phyloP scores from a whole-genome alignment of 192 early-diverging fungal species.

The Coemansia sp. region DNA sequence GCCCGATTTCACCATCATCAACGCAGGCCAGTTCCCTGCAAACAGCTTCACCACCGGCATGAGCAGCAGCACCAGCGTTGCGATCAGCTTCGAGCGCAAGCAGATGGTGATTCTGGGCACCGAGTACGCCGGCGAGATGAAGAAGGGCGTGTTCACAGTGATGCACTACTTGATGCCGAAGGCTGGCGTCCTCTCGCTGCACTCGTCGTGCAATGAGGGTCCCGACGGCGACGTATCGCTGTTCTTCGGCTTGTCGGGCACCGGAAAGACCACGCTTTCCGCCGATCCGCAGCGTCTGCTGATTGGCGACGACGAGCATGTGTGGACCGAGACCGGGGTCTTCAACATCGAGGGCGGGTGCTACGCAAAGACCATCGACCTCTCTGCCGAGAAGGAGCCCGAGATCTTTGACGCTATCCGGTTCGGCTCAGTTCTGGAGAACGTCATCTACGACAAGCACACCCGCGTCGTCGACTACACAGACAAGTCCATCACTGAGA shows the following conservation, averaged over 20 bases:
- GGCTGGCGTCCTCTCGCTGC: conserved; percentile 56
- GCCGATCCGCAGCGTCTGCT: conserved; percentile 90
- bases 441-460: conserved; percentile 80
- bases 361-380: conserved; percentile 96
- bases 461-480: conserved; percentile 79
- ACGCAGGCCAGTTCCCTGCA: conserved; percentile 92
- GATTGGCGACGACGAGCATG: conserved; percentile 99
- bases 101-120: conserved; percentile 99
- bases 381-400: conserved; percentile 96
- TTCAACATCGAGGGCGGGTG: conserved; percentile 99
- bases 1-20: conserved; percentile 98
- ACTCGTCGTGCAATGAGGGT: conserved; percentile 93
- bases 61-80: conserved; percentile 90
- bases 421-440: conserved; percentile 92
- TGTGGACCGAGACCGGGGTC: conserved; percentile 94
- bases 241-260: conserved; percentile 98
- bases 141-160: conserved; percentile 98
- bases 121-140: conserved; percentile 99
- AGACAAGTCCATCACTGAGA: conserved; percentile 83
- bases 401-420: conserved; percentile 97
- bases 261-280: conserved; percentile 97
- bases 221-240: conserved; percentile 87
- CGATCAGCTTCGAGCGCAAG: conserved; percentile 86
- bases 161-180: conserved; percentile 99
- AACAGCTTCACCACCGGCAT: conserved; percentile 93